A percentile compares a stretch with the other conserved stretches of the same genome.
These are phyloP conservation scores for Trifolium subterraneum DNA, from an alignment of 306 rosid genomes.

Conservation along the genomic window DNA sequence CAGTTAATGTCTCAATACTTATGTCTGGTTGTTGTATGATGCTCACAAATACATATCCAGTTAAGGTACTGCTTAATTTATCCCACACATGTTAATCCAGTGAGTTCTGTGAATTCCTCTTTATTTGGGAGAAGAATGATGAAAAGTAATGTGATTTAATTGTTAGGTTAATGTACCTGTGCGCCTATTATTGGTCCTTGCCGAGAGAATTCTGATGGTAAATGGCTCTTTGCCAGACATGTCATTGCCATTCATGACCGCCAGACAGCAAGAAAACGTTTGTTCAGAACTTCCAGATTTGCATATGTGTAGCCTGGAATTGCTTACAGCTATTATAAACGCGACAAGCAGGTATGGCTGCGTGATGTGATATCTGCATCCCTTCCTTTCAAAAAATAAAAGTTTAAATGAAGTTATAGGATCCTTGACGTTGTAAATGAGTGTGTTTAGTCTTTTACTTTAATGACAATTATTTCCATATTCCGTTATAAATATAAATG, in stretches of 20 bases:
- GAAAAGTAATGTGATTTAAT: conserved; percentile 16
- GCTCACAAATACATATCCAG: conserved; percentile 77
- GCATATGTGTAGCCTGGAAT: conserved; percentile 73
- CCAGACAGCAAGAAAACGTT: conserved; percentile 76
- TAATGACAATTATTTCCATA: conserved; percentile 4
- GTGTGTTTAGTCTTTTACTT: conserved; percentile 6
- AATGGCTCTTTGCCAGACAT: conserved; percentile 76
- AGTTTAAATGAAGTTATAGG: conserved; percentile 11
- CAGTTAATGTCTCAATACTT: conserved; percentile 61
- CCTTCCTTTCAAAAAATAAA: conserved; percentile 22
- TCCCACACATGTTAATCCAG: conserved; percentile 24
- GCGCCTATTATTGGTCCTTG: conserved; percentile 60
- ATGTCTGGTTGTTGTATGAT: conserved; percentile 70
- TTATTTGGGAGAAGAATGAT: conserved; percentile 28
- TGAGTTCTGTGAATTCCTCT: conserved; percentile 20
- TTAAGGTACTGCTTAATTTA: conserved; percentile 61
- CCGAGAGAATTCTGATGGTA: conserved; percentile 77
- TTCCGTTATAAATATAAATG: conserved; percentile 12
- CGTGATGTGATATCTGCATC: conserved; percentile 30
- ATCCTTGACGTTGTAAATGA: conserved; percentile 18
- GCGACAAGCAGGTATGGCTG: conserved; percentile 69
- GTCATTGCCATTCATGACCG: conserved; percentile 67
- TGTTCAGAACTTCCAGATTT: conserved; percentile 85
- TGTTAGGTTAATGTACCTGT: conserved; percentile 76
- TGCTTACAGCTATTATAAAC: conserved; percentile 69